Evolutionary conservation across 2,329 filamentous ascomycete species (phyloP).

Genomic region (Ophiostoma populinum): DNA sequence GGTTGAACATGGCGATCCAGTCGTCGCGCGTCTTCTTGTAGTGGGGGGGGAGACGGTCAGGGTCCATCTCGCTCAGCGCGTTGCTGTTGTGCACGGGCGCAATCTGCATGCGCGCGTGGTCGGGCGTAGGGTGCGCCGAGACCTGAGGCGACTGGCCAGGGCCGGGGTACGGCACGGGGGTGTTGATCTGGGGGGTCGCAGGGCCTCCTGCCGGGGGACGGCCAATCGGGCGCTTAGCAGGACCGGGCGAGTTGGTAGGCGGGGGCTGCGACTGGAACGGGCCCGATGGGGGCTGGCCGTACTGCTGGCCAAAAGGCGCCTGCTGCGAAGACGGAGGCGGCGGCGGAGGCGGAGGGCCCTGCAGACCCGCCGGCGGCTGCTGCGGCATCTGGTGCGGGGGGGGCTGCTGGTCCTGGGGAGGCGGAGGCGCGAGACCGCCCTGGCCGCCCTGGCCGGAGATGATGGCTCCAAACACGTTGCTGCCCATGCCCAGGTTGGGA

Average conservation of each 20-base stretch:
- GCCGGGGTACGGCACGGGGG: slow-evolving; percentile 70
- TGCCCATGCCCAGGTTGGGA: slow-evolving; percentile 76
- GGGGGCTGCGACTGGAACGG: slow-evolving; percentile 73
- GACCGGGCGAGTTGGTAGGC: slow-evolving; percentile 72
- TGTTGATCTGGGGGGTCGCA: slow-evolving; percentile 83
- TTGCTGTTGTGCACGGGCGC: slow-evolving; percentile 36
- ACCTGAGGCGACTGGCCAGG: slow-evolving; percentile 72
- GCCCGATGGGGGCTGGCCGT: slow-evolving; percentile 35
- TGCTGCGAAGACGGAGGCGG: slow-evolving; percentile 45
- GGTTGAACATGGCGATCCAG: slow-evolving; percentile 97
- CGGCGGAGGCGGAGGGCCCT: slow-evolving; percentile 36
- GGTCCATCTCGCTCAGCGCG: slow-evolving; percentile 69
- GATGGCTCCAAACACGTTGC: slow-evolving; percentile 85
- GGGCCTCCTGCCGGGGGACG: slow-evolving; percentile 51
- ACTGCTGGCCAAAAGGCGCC: slow-evolving; percentile 51
- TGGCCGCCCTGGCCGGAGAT: slow-evolving; percentile 79
- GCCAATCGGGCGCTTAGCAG: slow-evolving; percentile 57
- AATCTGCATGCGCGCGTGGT: slow-evolving; percentile 38
- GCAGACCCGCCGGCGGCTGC: slow-evolving; percentile 55
- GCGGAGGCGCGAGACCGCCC: slow-evolving; percentile 68
- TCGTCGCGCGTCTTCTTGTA: slow-evolving; percentile 80
- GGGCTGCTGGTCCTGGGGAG: slow-evolving; percentile 39
- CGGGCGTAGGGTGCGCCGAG: slow-evolving; percentile 59
- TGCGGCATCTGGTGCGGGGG: slow-evolving; percentile 52
- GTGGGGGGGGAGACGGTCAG: slow-evolving; percentile 66